A percentile compares a stretch with the other conserved stretches of the same genome.
phyloP scores from a whole-genome alignment of 805 yeast genomes.

The Saturnispora ahearnii region DNA sequence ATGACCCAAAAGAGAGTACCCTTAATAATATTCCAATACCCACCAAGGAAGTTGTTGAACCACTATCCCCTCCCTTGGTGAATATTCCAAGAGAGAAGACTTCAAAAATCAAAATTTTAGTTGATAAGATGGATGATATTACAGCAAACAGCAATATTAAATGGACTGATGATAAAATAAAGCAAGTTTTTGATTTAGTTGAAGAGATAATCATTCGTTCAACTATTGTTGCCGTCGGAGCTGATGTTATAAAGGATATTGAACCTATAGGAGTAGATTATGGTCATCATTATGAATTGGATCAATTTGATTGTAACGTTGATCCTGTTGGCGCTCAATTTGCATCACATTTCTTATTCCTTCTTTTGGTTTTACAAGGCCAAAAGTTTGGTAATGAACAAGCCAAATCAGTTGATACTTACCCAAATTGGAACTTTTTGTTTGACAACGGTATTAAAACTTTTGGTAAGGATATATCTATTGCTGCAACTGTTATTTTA shows the following conservation, averaged over 20 bases:
- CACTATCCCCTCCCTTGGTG: no score
- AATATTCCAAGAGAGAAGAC: neutral
- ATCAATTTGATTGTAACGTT: conserved; percentile 3
- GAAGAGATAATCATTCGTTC: neutral
- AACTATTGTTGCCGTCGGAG: neutral
- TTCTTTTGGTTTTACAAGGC: neutral
- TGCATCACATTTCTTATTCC: conserved; percentile 1
- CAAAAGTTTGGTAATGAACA: neutral
- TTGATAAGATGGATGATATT: neutral
- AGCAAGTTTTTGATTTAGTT: neutral
- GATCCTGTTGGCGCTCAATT: neutral
- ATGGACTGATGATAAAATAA: neutral
- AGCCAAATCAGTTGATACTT: conserved; percentile 1
- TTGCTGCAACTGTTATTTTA: conserved; percentile 2
- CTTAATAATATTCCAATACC: neutral
- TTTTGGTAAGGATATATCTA: neutral
- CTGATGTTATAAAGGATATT: neutral
- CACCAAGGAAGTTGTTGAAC: no score
- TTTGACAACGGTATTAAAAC: conserved; percentile 4
- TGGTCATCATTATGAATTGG: conserved; percentile 1
- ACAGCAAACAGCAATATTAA: neutral
- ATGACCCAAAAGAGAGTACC: neutral
- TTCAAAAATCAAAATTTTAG: neutral
- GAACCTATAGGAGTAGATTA: conserved; percentile 1
- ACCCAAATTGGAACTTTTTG: neutral